Evolutionary conservation across 2,329 filamentous ascomycete genomes (phyloP).

Genomic region (Talaromyces sp.): DNA sequence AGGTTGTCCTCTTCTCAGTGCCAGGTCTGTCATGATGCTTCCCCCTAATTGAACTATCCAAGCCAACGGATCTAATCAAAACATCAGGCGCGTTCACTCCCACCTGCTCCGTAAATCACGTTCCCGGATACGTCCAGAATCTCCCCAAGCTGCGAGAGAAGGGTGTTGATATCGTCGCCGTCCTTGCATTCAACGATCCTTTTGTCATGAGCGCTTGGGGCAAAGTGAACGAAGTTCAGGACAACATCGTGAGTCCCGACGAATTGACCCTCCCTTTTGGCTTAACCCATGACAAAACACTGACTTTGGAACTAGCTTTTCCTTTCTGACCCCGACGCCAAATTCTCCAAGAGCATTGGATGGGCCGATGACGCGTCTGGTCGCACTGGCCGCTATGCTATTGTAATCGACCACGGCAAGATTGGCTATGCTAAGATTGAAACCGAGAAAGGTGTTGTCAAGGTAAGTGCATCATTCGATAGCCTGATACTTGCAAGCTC

Average conservation of each 20-base stretch:
- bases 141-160: constrained; percentile 70
- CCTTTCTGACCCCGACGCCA: constrained; percentile 69
- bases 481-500: too few relatives aligned
- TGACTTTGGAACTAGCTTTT: constrained; percentile 60
- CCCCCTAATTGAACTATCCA: background rate
- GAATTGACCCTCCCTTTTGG: background rate
- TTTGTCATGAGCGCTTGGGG: constrained; percentile 87
- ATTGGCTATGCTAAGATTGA: constrained; percentile 78
- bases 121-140: constrained; percentile 76
- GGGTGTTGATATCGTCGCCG: constrained; percentile 77
- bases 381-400: constrained; percentile 75
- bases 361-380: constrained; percentile 63
- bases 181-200: constrained; percentile 79
- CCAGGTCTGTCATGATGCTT: constrained; percentile 52
- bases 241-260: constrained; percentile 57
- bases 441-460: constrained; percentile 41
- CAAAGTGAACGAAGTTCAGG: constrained; percentile 78
- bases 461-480: constrained; percentile 30
- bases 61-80: background rate
- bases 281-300: too few relatives aligned
- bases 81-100: constrained; percentile 74
- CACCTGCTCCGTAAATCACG: constrained; percentile 76
- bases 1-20: constrained; percentile 71
- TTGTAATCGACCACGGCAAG: constrained; percentile 80
- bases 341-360: constrained; percentile 74